A percentile compares a stretch with the other conserved stretches of the same genome.
These are phyloP conservation scores for Penicillium atrosanguineum DNA, from an alignment of 495 filamentous ascomycete genomes.

Conservation along the genomic window DNA sequence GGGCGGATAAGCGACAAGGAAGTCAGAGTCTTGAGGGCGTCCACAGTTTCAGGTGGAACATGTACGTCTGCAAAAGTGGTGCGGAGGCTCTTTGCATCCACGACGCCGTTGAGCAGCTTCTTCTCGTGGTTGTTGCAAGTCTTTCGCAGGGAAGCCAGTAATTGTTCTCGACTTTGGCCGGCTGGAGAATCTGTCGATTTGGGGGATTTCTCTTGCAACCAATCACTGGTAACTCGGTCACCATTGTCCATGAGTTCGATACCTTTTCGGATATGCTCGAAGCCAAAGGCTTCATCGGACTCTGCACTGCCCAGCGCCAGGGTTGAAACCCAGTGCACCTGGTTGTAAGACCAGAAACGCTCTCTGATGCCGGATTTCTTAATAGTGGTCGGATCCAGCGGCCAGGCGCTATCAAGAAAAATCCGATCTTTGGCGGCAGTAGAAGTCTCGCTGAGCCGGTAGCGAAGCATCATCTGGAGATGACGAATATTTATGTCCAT, in stretches of 20 bases:
- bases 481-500: conserved; percentile 67
- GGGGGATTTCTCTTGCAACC: conserved; percentile 35
- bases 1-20: conserved; percentile 83
- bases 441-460: conserved; percentile 36
- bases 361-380: conserved; percentile 48
- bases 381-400: conserved; percentile 30
- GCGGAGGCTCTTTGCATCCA: conserved; percentile 75
- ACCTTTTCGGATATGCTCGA: conserved; percentile 38
- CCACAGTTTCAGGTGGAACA: conserved; percentile 76
- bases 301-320: conserved; percentile 57
- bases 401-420: conserved; percentile 34
- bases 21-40: conserved; percentile 85
- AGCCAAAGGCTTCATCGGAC: conserved; percentile 33
- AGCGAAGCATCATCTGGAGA: conserved; percentile 62
- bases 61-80: conserved; percentile 85
- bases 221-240: conserved; percentile 35
- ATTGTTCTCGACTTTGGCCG: conserved; percentile 33
- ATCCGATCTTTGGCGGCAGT: conserved; percentile 35
- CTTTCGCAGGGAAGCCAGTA: conserved; percentile 45
- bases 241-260: conserved; percentile 39
- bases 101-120: conserved; percentile 74
- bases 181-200: conserved; percentile 24
- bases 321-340: conserved; percentile 60
- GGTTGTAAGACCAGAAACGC: conserved; percentile 56
- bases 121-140: conserved; percentile 74